Base-by-base conservation (phyloP, 169 alveolate genomes). In the Cytauxzoon felis region DNA sequence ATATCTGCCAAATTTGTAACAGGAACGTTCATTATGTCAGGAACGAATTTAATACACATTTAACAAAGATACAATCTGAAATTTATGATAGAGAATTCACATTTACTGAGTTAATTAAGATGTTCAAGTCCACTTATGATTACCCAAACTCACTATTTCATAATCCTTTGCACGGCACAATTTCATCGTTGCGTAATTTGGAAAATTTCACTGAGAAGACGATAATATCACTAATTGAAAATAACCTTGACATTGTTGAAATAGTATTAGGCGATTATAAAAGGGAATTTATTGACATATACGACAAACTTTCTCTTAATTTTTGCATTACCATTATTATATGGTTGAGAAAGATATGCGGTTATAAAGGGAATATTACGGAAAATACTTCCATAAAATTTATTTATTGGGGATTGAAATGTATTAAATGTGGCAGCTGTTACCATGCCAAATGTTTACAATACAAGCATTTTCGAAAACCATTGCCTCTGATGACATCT, bases 321-420 rank as follows among this genome's bases (percentile, higher is more conserved):
- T 34, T 66, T n/a, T 66, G 69, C 21, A 45, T 66, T 7, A 66
- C 53, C 36, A 0, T 66, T 26, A 66, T 66, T 0, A 5, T 38
- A n/a, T 66, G 79, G 79, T 21, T 66, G 24, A 52, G 79, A 32
- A 21, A 50, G 13, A 24, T 48, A 13, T 66, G 53, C 5, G 67
- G 67, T 1, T 27, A 24, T 18, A 66, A 24, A 19, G 32, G 23
- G 26, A 2, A 41, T 18, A 16, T 66, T 9, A 24, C 38, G 26
- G 5, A 41, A 19, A 33, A 27, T 1, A 36, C 79, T 6, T 2
- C 4, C 41, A n/a, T 66, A 7, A 59, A 61, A 24, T 49, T 69
- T n/a, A 50, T 41, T 8, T 59, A 69, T 57, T 69, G 81, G 81
- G 81, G 81, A 0, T 32, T 69, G 9, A 59, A 61, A 41, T 69